phyloP scores from a whole-genome alignment of 1,284 basidiomycete species.

The Apiotrichum akiyoshidainum region DNA sequence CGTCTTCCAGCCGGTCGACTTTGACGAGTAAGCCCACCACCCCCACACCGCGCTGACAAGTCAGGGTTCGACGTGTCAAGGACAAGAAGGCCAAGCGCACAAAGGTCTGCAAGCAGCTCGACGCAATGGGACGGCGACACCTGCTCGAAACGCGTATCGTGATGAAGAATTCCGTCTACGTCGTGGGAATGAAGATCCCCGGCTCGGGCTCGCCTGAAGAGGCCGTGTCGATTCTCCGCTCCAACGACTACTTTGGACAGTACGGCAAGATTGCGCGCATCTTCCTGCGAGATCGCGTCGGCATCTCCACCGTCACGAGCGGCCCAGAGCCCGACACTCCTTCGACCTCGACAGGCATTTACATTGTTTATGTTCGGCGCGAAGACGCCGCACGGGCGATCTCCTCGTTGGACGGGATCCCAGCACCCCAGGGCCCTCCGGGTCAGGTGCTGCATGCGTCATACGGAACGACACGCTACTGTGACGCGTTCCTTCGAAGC shows the following conservation, averaged over 20 bases:
- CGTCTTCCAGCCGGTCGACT: conserved; percentile 92
- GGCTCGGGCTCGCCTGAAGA: conserved; percentile 74
- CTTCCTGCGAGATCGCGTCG: conserved; percentile 81
- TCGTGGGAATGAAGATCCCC: conserved; percentile 81
- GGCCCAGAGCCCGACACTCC: conserved; percentile 50
- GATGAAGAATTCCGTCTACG: conserved; percentile 94
- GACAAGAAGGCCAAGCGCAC: conserved; percentile 95
- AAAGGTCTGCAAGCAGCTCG: conserved; percentile 93
- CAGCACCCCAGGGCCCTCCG: conserved; percentile 70
- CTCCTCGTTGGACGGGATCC: conserved; percentile 83
- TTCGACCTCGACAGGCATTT: conserved; percentile 71
- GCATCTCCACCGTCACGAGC: conserved; percentile 49
- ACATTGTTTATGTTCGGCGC: conserved; percentile 91
- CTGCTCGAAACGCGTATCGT: conserved; percentile 92
- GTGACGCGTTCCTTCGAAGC: conserved; percentile 89
- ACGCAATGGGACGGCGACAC: conserved; percentile 78
- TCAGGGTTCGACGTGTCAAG: conserved; percentile 87
- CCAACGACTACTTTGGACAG: conserved; percentile 96
- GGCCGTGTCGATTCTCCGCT: conserved; percentile 90
- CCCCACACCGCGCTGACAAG: conserved; percentile 13
- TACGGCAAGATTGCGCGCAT: conserved; percentile 98
- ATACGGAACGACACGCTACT: conserved; percentile 97
- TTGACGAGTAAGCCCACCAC: conserved; percentile 75
- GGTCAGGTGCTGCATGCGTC: conserved; percentile 83
- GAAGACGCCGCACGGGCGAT: conserved; percentile 95